These are phyloP conservation scores for Ogataea pini DNA, from an alignment of 805 yeast species.

Conservation along the genomic window DNA sequence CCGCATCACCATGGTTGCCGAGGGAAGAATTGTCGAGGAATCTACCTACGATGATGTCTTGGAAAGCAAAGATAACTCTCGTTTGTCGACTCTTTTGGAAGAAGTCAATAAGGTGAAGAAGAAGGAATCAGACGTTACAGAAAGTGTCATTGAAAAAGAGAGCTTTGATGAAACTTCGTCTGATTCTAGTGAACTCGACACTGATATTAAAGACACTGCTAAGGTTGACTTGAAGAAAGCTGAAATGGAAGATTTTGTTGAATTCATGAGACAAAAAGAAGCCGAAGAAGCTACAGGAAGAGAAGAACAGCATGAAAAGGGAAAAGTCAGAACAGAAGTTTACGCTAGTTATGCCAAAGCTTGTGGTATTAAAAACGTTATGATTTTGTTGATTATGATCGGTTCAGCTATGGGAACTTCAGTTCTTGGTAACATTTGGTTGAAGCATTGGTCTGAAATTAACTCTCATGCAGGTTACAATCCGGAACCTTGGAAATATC, in stretches of 20 bases:
- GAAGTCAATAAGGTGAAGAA: slow-evolving; percentile 60
- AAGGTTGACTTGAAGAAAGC: slow-evolving; percentile 58
- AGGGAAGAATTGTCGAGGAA: slow-evolving; percentile 67
- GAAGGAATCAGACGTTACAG: slow-evolving; percentile 16
- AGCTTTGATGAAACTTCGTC: slow-evolving; percentile 19
- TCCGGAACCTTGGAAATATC: slow-evolving; percentile 69
- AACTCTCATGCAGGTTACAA: slow-evolving; percentile 69
- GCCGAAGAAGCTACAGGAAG: slow-evolving; percentile 43
- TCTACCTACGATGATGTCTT: slow-evolving; percentile 57
- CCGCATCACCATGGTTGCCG: slow-evolving; percentile 64
- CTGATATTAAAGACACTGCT: slow-evolving; percentile 37
- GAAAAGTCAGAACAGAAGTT: slow-evolving; percentile 87
- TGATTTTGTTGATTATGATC: slow-evolving; percentile 55
- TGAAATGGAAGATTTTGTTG: slow-evolving; percentile 48
- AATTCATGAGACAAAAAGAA: slow-evolving; percentile 36
- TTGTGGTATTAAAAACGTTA: slow-evolving; percentile 70
- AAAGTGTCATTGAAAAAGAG: slow-evolving; percentile 20
- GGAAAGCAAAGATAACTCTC: slow-evolving; percentile 41
- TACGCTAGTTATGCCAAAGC: slow-evolving; percentile 84
- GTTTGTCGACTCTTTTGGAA: slow-evolving; percentile 52
- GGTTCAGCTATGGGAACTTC: slow-evolving; percentile 59
- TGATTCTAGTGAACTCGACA: slow-evolving; percentile 25
- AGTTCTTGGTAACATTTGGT: slow-evolving; percentile 83
- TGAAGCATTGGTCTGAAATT: slow-evolving; percentile 95
- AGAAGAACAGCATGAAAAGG: slow-evolving; percentile 86